Base-by-base conservation (phyloP, 139 green algal genomes). In the Zygnema circumcarinatum region DNA sequence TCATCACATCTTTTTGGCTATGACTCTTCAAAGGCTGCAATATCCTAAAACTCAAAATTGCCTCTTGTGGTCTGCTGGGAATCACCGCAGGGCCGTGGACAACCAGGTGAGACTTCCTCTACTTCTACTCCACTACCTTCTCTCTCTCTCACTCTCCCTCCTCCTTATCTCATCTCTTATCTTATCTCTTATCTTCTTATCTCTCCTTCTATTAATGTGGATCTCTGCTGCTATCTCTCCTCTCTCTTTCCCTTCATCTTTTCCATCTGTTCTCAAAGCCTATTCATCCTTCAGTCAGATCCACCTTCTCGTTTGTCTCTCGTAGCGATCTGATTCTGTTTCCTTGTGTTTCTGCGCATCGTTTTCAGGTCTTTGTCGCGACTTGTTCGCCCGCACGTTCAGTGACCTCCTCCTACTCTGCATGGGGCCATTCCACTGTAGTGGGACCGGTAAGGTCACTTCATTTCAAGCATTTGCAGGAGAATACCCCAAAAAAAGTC, bases 341-440 rank as follows among this genome's bases (percentile, higher is more conserved):
- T n/a, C n/a, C n/a, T n/a, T n/a, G n/a, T n/a, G n/a, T n/a, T n/a
- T n/a, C n/a, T n/a, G n/a, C n/a, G n/a, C n/a, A n/a, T n/a, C n/a
- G n/a, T 62, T 62, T 62, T 7, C 97, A 99, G 91, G 67, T 98
- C 2, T 99, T 96, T 87, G 95, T 99, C 32, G 94, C 92, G 47
- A 94, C 91, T 2, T 98, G 96, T 93, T 98, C 96, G 0, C 96
- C 96, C 0, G 94, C 97, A 0, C 90, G 96, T 2, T 93, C 96
- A 87, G 40, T 88, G n/a, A 74, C 21, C 20, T 83, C 84, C 1
- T 89, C 84, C 16, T 93, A 93, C 67, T 35, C 86, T 21, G 89
- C 89, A 0, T 93, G 74, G 74, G 90, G 90, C 32, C 90, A 93
- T 40, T 93, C 90, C 3, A 92, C 41, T 11, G 74, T 92, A 16